phyloP scores from a whole-genome alignment of 2,329 filamentous ascomycete genomes.

The Pestalotiopsis sp. region DNA sequence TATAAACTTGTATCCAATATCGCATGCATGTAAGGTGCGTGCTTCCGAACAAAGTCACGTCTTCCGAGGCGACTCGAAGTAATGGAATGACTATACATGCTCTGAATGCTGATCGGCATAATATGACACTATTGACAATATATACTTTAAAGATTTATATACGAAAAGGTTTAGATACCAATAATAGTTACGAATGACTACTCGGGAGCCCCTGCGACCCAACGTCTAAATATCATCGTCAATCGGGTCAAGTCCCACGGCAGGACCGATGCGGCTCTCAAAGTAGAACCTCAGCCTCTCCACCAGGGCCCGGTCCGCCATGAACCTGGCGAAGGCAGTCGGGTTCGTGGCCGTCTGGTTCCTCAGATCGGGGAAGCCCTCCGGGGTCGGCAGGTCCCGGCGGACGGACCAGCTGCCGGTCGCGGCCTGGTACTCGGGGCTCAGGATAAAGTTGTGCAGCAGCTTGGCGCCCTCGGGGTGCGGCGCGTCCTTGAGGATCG shows the following conservation, averaged over 20 bases:
- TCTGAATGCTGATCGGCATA: too few relatives aligned
- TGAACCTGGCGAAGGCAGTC: constrained; percentile 33
- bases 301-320: constrained; percentile 34
- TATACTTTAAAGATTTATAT: too few relatives aligned
- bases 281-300: constrained; percentile 37
- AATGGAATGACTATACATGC: too few relatives aligned
- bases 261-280: constrained; percentile 36
- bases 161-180: too few relatives aligned
- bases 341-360: constrained; percentile 30
- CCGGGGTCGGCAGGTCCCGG: constrained; percentile 26
- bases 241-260: constrained; percentile 36
- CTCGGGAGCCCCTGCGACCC: too few relatives aligned
- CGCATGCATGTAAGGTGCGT: too few relatives aligned
- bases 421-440: constrained; percentile 36
- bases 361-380: constrained; percentile 27
- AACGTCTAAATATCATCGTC: background rate
- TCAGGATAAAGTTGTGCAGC: constrained; percentile 46
- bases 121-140: too few relatives aligned
- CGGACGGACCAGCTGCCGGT: constrained; percentile 31
- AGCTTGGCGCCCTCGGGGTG: constrained; percentile 52
- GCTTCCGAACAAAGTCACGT: too few relatives aligned
- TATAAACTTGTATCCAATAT: too few relatives aligned
- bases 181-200: too few relatives aligned
- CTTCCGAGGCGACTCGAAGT: too few relatives aligned
- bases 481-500: constrained; percentile 47